Evolutionary conservation across 345 rosid species (phyloP).

Genomic region (Syzygium aromaticum): DNA sequence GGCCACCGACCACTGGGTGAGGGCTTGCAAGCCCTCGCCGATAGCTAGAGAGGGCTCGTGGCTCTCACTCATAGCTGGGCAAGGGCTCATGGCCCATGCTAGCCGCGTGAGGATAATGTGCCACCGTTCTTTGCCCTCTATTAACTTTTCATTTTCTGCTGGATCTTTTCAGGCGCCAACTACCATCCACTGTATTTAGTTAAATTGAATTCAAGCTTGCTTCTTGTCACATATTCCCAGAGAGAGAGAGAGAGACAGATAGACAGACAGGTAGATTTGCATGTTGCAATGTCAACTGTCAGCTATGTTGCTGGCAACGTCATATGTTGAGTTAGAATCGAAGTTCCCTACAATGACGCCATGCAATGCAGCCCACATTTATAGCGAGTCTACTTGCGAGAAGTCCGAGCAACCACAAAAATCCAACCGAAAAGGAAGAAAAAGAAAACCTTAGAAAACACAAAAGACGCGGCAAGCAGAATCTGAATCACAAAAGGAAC

Average conservation of each 20-base stretch:
- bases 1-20: no score
- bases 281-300: not conserved
- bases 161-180: not conserved
- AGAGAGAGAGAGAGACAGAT: not conserved
- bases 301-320: not conserved
- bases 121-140: not conserved
- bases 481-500: not conserved
- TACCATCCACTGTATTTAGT: not conserved
- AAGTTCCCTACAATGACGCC: not conserved
- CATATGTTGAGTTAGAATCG: not conserved
- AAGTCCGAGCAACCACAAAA: not conserved
- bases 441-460: not conserved
- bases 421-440: not conserved
- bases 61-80: no score
- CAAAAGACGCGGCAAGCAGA: not conserved
- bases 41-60: no score
- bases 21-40: no score
- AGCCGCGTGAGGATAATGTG: not conserved
- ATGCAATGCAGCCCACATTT: not conserved
- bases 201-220: not conserved
- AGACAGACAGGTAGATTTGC: not conserved
- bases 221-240: not conserved
- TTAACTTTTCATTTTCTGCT: not conserved
- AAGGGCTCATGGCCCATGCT: no score
- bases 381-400: not conserved